Base-by-base conservation (phyloP, 805 yeast species). In the Jamesozyma gamospora region DNA sequence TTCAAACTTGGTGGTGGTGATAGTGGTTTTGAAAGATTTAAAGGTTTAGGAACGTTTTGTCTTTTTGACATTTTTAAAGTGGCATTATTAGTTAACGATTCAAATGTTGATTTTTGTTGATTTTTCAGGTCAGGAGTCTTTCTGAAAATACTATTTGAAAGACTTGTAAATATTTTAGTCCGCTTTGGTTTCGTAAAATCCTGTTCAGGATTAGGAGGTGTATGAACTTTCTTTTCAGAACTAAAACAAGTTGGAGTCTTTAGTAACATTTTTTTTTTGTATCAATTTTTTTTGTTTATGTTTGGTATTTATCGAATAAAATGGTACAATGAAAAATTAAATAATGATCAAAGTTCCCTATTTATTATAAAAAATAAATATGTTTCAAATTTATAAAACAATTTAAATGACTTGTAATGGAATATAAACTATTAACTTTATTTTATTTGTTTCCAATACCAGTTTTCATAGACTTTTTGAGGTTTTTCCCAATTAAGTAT, bases 191-290 rank as follows among this genome's bases (percentile, higher is more conserved):
- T 45, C 14, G 39, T 41, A 4, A 28, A 28, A 6, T 49, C 55
- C 33, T 42, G 50, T 29, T 48, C 54, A 10, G 49, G 40, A 37
- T 58, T 57, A 19, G 64, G 64, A n/a, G 64, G 64, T 2, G 63
- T 56, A 37, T 58, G 64, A 5, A 55, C 36, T 18, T 46, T 48
- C 42, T 55, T 54, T 16, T 47, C 46, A 28, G 35, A 37, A 1
- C 19, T 17, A 17, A 29, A 28, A 17, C 44, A 39, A 25, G 43
- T 41, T 28, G 58, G 58, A 12, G 57, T 53, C 15, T 37, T 40
- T 15, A 46, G 19, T 11, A 28, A 24, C 39, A 34, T 34, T 21
- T n/a, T 10, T n/a, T 21, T 21, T 5, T 21, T 21, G 24, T 21
- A 6, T 21, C 8, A 21, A n/a, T n/a, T n/a, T 21, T 21, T 21